Percentiles rank a stretch among this genome's conserved stretches.
These are phyloP conservation scores for Didymella segeticola DNA, from an alignment of 2,329 filamentous ascomycete genomes.

Conservation along the genomic window DNA sequence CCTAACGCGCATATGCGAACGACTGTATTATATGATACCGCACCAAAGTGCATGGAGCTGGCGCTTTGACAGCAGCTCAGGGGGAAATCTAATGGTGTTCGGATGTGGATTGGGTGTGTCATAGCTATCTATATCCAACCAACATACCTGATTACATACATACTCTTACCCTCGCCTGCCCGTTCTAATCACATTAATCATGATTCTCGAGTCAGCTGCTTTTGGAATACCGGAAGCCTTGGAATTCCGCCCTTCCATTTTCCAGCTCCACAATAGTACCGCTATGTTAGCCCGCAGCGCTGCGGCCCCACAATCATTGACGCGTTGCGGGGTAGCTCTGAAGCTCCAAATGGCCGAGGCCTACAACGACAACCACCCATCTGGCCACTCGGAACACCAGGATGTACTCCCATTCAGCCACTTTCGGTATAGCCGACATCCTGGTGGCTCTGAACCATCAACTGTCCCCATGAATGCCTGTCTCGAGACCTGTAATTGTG, in stretches of 20 bases:
- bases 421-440: conserved; percentile 1
- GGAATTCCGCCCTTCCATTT: not conserved
- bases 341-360: conserved; percentile 7
- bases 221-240: not conserved
- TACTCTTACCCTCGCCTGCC: not conserved
- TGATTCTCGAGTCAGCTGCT: not conserved
- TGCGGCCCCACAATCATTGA: conserved; percentile 1
- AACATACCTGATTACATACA: not conserved
- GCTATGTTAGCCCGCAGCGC: not conserved
- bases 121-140: conserved; percentile 11
- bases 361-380: not conserved
- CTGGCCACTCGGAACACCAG: too few relatives aligned
- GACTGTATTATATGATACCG: conserved; percentile 25
- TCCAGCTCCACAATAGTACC: not conserved
- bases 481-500: not conserved
- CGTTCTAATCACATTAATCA: not conserved
- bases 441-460: not conserved
- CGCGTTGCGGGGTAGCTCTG: conserved; percentile 17
- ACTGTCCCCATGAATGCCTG: not conserved
- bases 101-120: conserved; percentile 5
- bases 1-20: conserved; percentile 22
- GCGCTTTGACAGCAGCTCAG: conserved; percentile 6
- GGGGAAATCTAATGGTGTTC: conserved; percentile 8
- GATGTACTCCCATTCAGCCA: not conserved
- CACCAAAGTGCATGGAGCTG: conserved; percentile 10